A percentile compares a stretch with the other conserved stretches of the same genome.
Evolutionary conservation across 805 yeast species (phyloP).

Genomic region (Alloascoidea africana): DNA sequence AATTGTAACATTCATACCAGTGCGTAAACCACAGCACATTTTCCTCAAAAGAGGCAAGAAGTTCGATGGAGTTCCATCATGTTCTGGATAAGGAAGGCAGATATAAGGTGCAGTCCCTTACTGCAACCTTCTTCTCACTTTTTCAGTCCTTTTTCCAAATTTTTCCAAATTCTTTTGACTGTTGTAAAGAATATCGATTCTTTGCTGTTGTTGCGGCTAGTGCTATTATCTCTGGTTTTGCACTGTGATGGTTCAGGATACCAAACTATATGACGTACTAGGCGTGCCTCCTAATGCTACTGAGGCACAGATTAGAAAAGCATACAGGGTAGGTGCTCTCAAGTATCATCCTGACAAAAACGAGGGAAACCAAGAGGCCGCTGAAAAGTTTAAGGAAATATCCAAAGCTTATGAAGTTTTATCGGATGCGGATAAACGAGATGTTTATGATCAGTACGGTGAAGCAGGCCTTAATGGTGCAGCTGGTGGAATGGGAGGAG

Average conservation of each 20-base stretch:
- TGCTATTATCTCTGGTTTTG: no score
- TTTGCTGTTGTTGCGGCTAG: no score
- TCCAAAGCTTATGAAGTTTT: slow-evolving; percentile 83
- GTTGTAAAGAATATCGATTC: no score
- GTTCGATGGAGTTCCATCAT: no score
- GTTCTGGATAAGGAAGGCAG: no score
- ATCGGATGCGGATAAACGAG: slow-evolving; percentile 79
- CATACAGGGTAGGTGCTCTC: slow-evolving; percentile 63
- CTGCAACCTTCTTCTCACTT: no score
- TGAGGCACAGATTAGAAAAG: slow-evolving; percentile 53
- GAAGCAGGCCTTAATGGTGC: slow-evolving; percentile 81
- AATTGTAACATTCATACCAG: no score
- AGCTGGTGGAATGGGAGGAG: slow-evolving; percentile 51
- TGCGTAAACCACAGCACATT: no score
- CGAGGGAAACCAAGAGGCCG: slow-evolving; percentile 56
- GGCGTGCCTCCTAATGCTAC: slow-evolving; percentile 37
- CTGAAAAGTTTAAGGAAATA: slow-evolving; percentile 90
- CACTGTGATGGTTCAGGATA: slow-evolving; percentile 47
- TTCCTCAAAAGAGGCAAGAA: no score
- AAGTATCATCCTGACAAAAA: slow-evolving; percentile 80
- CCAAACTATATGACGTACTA: slow-evolving; percentile 46
- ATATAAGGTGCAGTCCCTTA: no score
- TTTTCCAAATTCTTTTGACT: no score
- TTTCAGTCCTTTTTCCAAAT: no score
- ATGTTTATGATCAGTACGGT: slow-evolving; percentile 79